Evolutionary conservation across 345 rosid species (phyloP).

Genomic region (Eucalyptus curtisii): DNA sequence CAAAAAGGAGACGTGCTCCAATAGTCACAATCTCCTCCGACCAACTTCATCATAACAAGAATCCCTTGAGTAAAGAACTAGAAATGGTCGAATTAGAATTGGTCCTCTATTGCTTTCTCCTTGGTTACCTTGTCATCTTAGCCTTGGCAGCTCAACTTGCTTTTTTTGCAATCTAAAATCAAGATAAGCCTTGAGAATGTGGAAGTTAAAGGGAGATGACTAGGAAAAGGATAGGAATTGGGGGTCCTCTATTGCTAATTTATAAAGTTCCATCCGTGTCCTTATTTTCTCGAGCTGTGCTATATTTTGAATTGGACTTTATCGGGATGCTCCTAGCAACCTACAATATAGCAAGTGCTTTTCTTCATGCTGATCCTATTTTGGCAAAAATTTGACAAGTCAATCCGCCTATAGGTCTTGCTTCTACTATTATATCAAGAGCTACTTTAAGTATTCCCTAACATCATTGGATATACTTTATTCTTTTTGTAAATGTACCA

Average conservation of each 20-base stretch:
- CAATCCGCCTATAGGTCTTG: background rate
- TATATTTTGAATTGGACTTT: background rate
- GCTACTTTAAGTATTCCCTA: background rate
- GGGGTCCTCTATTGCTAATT: background rate
- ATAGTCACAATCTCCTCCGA: background rate
- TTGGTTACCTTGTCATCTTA: background rate
- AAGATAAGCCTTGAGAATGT: background rate
- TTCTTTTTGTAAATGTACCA: background rate
- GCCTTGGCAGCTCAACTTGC: background rate
- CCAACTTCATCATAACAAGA: background rate
- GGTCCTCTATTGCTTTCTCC: background rate
- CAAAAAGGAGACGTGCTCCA: background rate
- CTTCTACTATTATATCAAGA: background rate
- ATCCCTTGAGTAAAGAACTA: background rate
- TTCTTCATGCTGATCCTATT: background rate
- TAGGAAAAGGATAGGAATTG: background rate
- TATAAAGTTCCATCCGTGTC: background rate
- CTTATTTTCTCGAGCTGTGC: background rate
- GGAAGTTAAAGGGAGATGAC: background rate
- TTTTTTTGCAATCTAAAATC: background rate
- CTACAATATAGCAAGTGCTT: background rate
- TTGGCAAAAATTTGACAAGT: background rate
- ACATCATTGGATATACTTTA: rapidly evolving
- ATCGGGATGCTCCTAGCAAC: background rate
- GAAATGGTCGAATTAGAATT: too few relatives aligned